phyloP scores from a whole-genome alignment of 2,329 filamentous ascomycete genomes.

The Aspergillus vadensis region DNA sequence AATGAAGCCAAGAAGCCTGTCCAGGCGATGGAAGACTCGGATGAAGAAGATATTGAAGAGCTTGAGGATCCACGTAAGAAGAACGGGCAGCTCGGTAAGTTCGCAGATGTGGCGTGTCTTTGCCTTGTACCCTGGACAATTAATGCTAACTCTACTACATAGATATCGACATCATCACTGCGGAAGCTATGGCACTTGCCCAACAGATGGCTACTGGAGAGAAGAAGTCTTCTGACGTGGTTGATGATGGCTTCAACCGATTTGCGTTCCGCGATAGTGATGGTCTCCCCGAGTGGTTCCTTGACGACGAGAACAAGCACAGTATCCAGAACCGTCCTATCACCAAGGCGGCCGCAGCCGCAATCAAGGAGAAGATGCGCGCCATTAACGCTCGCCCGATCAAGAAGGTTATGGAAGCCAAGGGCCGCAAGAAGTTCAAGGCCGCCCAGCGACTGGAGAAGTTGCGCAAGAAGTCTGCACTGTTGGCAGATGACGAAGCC shows the following conservation, averaged over 20 bases:
- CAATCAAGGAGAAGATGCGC: slow-evolving; percentile 91
- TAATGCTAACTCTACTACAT: slow-evolving; percentile 26
- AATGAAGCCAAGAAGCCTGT: slow-evolving; percentile 27
- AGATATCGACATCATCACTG: slow-evolving; percentile 99
- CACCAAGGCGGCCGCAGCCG: slow-evolving; percentile 81
- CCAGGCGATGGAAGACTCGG: slow-evolving; percentile 35
- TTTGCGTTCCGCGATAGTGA: slow-evolving; percentile 87
- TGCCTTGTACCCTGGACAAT: slow-evolving; percentile 21
- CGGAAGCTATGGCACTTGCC: slow-evolving; percentile 96
- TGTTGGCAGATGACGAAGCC: slow-evolving; percentile 84
- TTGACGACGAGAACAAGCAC: slow-evolving; percentile 86
- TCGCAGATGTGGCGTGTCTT: background rate
- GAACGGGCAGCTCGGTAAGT: slow-evolving; percentile 48
- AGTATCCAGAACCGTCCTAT: slow-evolving; percentile 86
- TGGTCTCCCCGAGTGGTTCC: slow-evolving; percentile 94
- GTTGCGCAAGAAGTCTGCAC: slow-evolving; percentile 92
- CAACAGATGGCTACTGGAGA: slow-evolving; percentile 87
- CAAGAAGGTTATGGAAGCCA: slow-evolving; percentile 98
- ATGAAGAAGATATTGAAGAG: slow-evolving; percentile 40
- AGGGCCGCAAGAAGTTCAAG: slow-evolving; percentile 96
- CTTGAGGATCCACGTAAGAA: slow-evolving; percentile 43
- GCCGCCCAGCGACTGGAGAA: slow-evolving; percentile 89
- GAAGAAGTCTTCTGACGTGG: slow-evolving; percentile 73
- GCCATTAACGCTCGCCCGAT: slow-evolving; percentile 94
- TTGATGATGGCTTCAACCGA: slow-evolving; percentile 94